phyloP scores from a whole-genome alignment of 2,329 filamentous ascomycete species.

The Claviceps monticola region DNA sequence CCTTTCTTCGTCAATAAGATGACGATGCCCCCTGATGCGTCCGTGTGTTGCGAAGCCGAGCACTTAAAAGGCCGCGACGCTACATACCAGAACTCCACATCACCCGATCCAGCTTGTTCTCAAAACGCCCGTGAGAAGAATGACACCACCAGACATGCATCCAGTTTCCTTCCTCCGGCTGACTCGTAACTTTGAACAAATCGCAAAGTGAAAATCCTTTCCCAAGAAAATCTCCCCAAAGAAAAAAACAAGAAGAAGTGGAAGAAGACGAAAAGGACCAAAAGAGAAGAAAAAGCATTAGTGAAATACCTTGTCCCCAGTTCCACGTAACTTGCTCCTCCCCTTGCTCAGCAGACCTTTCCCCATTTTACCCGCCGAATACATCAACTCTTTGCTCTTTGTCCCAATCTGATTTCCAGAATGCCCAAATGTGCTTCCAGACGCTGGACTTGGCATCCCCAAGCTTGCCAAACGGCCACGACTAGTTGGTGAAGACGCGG shows the following conservation, averaged over 20 bases:
- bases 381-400: slow-evolving; percentile 80
- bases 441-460: slow-evolving; percentile 25
- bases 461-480: slow-evolving; percentile 23
- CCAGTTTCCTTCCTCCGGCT: neutral
- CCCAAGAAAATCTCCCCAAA: slow-evolving; percentile 1
- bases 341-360: slow-evolving; percentile 88
- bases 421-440: slow-evolving; percentile 33
- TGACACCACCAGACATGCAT: neutral
- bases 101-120: neutral
- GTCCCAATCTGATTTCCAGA: slow-evolving; percentile 55
- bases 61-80: slow-evolving; percentile 1
- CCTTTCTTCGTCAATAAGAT: slow-evolving; percentile 18
- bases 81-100: neutral
- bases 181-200: neutral
- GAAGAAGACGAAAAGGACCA: slow-evolving; percentile 6
- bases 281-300: slow-evolving; percentile 30
- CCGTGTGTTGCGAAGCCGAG: neutral
- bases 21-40: slow-evolving; percentile 7
- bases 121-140: neutral
- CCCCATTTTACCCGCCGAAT: slow-evolving; percentile 74
- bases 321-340: slow-evolving; percentile 64
- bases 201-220: no score
- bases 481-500: slow-evolving; percentile 15
- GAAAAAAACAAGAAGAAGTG: neutral
- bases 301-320: slow-evolving; percentile 80